Evolutionary conservation across 1,284 basidiomycete species (phyloP).

Genomic region (Sutorius eximius): DNA sequence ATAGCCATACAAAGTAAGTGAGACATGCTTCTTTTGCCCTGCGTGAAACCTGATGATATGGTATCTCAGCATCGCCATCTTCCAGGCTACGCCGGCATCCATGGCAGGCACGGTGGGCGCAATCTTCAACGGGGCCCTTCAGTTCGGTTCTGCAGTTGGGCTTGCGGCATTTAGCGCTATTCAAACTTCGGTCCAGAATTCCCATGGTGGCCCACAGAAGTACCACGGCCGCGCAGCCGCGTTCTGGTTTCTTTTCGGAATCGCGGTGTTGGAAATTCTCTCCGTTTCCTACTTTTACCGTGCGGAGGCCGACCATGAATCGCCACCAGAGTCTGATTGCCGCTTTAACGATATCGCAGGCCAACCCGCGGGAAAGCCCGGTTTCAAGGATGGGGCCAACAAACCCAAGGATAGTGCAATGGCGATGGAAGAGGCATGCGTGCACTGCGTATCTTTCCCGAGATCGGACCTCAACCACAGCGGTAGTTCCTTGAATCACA

Average conservation of each 20-base stretch:
- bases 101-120: slow-evolving; percentile 47
- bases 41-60: background rate
- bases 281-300: slow-evolving; percentile 42
- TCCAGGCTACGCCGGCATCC: background rate
- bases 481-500: background rate
- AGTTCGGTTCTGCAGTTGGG: slow-evolving; percentile 53
- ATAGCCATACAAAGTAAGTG: slow-evolving; percentile 40
- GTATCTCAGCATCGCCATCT: slow-evolving; percentile 42
- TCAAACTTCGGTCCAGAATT: slow-evolving; percentile 43
- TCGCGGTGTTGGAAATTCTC: slow-evolving; percentile 38
- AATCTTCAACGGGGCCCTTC: slow-evolving; percentile 54
- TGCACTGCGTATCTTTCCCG: background rate
- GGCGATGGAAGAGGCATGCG: background rate
- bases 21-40: background rate
- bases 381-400: too few relatives aligned
- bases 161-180: slow-evolving; percentile 49
- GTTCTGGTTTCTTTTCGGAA: slow-evolving; percentile 51
- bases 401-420: background rate
- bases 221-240: slow-evolving; percentile 46
- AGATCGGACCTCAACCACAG: background rate
- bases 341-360: background rate
- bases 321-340: background rate
- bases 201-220: slow-evolving; percentile 29
- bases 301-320: background rate
- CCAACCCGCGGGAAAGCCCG: background rate